Evolutionary conservation across 2,329 filamentous ascomycete genomes (phyloP).

Genomic region (Xylaria sp.): DNA sequence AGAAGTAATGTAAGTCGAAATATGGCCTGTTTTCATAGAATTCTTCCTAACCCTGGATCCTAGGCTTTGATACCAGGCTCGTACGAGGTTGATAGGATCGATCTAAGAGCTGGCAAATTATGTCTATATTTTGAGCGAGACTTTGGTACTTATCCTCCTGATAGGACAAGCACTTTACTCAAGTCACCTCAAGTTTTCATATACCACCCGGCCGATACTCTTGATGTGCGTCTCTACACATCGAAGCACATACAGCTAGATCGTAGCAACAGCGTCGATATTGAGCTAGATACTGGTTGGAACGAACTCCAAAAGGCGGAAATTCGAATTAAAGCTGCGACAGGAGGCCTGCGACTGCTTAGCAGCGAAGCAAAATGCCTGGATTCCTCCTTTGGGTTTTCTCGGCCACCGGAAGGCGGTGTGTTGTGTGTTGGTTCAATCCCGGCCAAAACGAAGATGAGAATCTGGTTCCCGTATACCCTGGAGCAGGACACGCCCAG

Average conservation of each 20-base stretch:
- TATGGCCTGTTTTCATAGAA: slow-evolving; percentile 4
- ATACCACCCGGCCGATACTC: slow-evolving; percentile 75
- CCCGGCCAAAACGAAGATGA: slow-evolving; percentile 58
- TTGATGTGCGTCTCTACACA: slow-evolving; percentile 74
- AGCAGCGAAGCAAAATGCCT: slow-evolving; percentile 68
- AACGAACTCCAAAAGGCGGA: slow-evolving; percentile 73
- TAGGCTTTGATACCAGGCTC: slow-evolving; percentile 75
- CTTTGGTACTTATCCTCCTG: slow-evolving; percentile 59
- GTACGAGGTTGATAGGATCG: slow-evolving; percentile 79
- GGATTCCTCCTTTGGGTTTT: slow-evolving; percentile 55
- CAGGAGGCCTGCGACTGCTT: slow-evolving; percentile 72
- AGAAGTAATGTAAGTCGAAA: slow-evolving; percentile 56
- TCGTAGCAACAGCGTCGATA: slow-evolving; percentile 78
- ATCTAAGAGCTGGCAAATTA: slow-evolving; percentile 72
- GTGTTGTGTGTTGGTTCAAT: slow-evolving; percentile 64
- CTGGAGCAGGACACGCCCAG: slow-evolving; percentile 79
- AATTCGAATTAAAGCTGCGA: slow-evolving; percentile 71
- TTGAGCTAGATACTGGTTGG: slow-evolving; percentile 78
- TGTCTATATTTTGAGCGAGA: slow-evolving; percentile 73
- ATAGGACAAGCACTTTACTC: slow-evolving; percentile 63
- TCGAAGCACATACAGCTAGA: slow-evolving; percentile 82
- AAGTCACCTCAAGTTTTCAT: slow-evolving; percentile 73
- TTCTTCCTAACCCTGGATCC: slow-evolving; percentile 52
- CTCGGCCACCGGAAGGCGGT: slow-evolving; percentile 64
- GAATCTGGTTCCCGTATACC: slow-evolving; percentile 81